phyloP scores from a whole-genome alignment of 1,284 basidiomycete species.

The Fomitopsis schrenkii region DNA sequence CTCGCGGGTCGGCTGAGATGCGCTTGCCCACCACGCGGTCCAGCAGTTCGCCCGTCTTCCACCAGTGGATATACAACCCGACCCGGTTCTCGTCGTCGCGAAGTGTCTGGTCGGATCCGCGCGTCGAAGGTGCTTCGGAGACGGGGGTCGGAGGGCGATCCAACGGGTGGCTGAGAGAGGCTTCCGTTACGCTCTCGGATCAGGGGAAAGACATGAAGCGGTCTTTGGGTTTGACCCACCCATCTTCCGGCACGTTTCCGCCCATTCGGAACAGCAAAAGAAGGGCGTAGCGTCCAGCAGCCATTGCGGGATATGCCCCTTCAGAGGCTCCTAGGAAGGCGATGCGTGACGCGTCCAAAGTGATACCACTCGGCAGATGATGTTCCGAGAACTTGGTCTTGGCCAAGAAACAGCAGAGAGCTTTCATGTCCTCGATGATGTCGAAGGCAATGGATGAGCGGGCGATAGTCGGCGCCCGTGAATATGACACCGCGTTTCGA shows the following conservation, averaged over 20 bases:
- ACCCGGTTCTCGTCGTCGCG: not conserved
- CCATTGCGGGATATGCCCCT: not conserved
- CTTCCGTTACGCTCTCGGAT: not conserved
- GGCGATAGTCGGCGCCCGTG: not conserved
- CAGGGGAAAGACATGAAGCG: not conserved
- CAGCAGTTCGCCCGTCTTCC: not conserved
- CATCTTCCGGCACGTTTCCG: not conserved
- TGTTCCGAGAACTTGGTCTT: not conserved
- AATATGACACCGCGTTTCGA: not conserved
- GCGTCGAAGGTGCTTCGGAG: not conserved
- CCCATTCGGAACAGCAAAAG: not conserved
- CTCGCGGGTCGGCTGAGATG: not conserved
- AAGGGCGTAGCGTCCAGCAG: not conserved
- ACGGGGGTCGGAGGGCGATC: not conserved
- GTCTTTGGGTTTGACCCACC: not conserved
- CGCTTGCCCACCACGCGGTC: not conserved
- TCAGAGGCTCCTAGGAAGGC: not conserved
- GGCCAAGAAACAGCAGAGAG: not conserved
- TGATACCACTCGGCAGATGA: not conserved
- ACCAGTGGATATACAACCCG: not conserved
- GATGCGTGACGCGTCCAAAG: not conserved
- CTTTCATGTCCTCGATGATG: conserved; percentile 2
- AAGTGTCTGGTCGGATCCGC: not conserved
- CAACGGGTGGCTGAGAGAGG: not conserved
- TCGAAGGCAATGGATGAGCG: not conserved